phyloP scores from a whole-genome alignment of 352 stramenopile genomes.

The Phytophthora capsici region DNA sequence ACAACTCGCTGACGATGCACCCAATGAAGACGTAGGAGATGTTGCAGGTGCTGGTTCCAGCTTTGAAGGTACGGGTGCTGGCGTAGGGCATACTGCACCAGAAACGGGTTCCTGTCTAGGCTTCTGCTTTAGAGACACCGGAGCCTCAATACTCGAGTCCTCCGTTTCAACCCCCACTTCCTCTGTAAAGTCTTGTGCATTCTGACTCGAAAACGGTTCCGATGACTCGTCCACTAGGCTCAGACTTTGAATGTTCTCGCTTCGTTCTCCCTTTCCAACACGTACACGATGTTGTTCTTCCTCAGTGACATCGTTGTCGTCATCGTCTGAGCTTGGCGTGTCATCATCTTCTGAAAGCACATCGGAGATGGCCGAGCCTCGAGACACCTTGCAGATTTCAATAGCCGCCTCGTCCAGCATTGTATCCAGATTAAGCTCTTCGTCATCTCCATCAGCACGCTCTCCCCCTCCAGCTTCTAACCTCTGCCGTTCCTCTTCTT shows the following conservation, averaged over 20 bases:
- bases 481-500: neutral
- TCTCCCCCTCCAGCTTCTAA: neutral
- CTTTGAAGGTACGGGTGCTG: neutral
- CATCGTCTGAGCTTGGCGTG: conserved; percentile 12
- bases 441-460: neutral
- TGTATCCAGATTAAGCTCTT: conserved; percentile 24
- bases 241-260: conserved; percentile 10
- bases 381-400: conserved; percentile 28
- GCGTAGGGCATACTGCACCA: neutral
- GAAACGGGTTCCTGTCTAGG: neutral
- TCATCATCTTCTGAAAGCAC: conserved; percentile 42
- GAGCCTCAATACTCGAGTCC: neutral
- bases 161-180: neutral
- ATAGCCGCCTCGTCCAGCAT: conserved; percentile 35
- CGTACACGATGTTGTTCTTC: conserved; percentile 5
- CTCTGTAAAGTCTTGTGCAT: neutral
- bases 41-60: neutral
- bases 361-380: conserved; percentile 28
- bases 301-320: conserved; percentile 16
- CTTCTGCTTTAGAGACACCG: neutral
- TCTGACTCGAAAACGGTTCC: neutral
- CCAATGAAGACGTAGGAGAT: conserved; percentile 13
- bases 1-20: conserved; percentile 8
- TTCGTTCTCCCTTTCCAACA: neutral
- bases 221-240: conserved; percentile 17